These are phyloP conservation scores for Vicia sativa DNA, from an alignment of 306 rosid species.

Conservation along the genomic window DNA sequence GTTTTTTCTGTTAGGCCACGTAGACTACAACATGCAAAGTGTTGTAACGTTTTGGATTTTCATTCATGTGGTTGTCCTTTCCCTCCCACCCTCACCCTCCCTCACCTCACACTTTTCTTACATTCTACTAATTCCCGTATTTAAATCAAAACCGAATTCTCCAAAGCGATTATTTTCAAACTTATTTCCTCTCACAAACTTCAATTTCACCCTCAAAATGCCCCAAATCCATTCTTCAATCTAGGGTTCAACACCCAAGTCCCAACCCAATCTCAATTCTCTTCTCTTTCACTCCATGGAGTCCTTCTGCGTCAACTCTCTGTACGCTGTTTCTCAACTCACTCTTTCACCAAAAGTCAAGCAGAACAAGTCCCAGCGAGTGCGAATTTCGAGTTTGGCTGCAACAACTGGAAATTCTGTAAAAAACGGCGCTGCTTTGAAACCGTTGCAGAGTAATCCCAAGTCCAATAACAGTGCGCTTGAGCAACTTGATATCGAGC, in stretches of 20 bases:
- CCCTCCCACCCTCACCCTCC: not conserved
- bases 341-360: slow-evolving; percentile 10
- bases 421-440: slow-evolving; percentile 40
- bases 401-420: slow-evolving; percentile 41
- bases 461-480: slow-evolving; percentile 55
- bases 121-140: not conserved
- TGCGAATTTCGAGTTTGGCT: slow-evolving; percentile 49
- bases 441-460: slow-evolving; percentile 42
- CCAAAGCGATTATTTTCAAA: not conserved
- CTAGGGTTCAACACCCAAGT: slow-evolving; percentile 43
- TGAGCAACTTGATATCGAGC: slow-evolving; percentile 96
- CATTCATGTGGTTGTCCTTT: slow-evolving; percentile 40
- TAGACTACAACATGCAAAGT: slow-evolving; percentile 9
- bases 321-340: slow-evolving; percentile 32
- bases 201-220: not conserved
- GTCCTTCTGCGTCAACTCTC: slow-evolving; percentile 43
- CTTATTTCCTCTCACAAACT: slow-evolving; percentile 25
- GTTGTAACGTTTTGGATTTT: not conserved
- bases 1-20: slow-evolving; percentile 4
- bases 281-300: slow-evolving; percentile 45
- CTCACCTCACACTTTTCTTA: not conserved
- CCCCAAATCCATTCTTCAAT: slow-evolving; percentile 15
- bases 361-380: not conserved
- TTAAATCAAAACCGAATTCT: not conserved
- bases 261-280: slow-evolving; percentile 1